Conservation (phyloP, 768 basidiomycete genomes). For the Suillus discolor region DNA sequence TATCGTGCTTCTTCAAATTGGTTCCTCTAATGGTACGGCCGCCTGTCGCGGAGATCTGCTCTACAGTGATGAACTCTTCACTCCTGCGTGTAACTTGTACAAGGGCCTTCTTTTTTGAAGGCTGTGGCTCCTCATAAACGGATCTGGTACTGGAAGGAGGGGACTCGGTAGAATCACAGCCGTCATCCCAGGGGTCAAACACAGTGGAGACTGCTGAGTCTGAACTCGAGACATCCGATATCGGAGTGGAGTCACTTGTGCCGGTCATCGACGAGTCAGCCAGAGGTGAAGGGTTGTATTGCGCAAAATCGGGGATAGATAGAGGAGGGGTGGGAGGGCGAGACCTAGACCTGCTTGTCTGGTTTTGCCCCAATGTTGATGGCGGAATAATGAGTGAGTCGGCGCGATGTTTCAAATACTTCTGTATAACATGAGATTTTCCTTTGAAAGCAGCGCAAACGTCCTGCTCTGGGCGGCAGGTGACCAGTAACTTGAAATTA, state of each 20-base stretch:
- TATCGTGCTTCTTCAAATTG: background rate
- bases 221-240: background rate
- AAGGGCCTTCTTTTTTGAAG: background rate
- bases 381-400: background rate
- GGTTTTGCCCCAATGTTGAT: background rate
- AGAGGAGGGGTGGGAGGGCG: background rate
- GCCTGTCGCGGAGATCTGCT: background rate
- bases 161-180: background rate
- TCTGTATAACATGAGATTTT: slow-evolving; percentile 7
- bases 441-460: slow-evolving; percentile 9
- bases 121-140: background rate
- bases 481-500: slow-evolving; percentile 29
- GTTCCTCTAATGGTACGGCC: background rate
- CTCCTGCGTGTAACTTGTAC: background rate
- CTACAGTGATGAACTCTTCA: background rate
- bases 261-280: background rate
- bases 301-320: background rate
- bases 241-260: background rate
- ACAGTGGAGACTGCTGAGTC: background rate
- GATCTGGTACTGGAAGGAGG: background rate
- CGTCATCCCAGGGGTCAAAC: background rate
- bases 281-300: background rate
- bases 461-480: slow-evolving; percentile 30
- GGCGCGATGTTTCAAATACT: background rate
- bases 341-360: background rate